Conservation (phyloP, 345 rosid species). For the Firmiana major region DNA sequence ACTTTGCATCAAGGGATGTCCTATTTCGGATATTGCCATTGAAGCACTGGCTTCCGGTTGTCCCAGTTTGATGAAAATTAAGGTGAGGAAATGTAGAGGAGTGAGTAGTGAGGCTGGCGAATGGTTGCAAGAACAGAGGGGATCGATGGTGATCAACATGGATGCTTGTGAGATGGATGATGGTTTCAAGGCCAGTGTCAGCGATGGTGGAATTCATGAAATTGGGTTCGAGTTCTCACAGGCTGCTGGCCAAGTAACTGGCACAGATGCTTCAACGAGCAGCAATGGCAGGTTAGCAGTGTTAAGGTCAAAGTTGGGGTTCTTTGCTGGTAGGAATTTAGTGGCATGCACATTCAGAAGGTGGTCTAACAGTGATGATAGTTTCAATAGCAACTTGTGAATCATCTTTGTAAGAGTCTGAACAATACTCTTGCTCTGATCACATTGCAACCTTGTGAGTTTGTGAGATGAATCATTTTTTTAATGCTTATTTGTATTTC, state of each 20-base stretch:
- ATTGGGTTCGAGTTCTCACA: constrained; percentile 30
- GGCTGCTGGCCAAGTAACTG: constrained; percentile 27
- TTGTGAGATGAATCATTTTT: neutral
- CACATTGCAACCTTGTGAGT: neutral
- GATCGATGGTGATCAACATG: constrained; percentile 51
- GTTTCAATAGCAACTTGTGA: constrained; percentile 35
- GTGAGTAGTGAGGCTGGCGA: constrained; percentile 52
- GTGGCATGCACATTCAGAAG: constrained; percentile 54
- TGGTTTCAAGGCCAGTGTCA: constrained; percentile 28
- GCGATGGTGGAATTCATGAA: constrained; percentile 41
- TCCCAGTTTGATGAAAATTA: constrained; percentile 71
- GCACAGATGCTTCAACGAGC: constrained; percentile 29
- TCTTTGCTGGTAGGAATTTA: constrained; percentile 48
- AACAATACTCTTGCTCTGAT: constrained; percentile 14
- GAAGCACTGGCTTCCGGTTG: constrained; percentile 71
- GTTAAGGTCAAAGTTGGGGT: constrained; percentile 51
- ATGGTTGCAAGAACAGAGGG: constrained; percentile 53
- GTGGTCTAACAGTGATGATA: constrained; percentile 42
- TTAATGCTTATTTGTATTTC: constrained; percentile 6
- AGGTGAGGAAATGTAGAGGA: constrained; percentile 75
- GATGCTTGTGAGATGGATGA: constrained; percentile 47
- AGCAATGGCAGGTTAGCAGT: constrained; percentile 49
- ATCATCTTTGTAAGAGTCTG: constrained; percentile 6
- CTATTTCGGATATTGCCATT: constrained; percentile 58
- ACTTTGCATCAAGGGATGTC: constrained; percentile 79